A percentile compares a stretch with the other conserved stretches of the same genome.
Evolutionary conservation across 1,284 basidiomycete genomes (phyloP).

Genomic region (Caloboletus firmus): DNA sequence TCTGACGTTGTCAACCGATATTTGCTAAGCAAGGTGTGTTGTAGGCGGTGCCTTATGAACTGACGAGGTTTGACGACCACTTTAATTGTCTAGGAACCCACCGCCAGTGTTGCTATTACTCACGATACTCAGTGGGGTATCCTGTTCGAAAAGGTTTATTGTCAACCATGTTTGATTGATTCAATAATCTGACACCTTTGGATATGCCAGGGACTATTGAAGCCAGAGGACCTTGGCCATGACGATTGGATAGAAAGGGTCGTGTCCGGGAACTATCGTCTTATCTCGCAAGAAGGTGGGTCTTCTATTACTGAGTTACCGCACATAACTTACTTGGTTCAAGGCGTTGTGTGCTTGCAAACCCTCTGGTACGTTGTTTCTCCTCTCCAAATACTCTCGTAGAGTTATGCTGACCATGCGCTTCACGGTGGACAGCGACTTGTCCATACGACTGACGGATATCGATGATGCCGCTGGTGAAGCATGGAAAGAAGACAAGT

Average conservation of each 20-base stretch:
- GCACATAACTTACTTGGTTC: not conserved
- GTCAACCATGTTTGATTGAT: not conserved
- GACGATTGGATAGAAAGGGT: slow-evolving; percentile 3
- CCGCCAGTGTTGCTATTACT: slow-evolving; percentile 10
- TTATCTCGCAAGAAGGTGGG: slow-evolving; percentile 6
- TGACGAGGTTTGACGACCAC: not conserved
- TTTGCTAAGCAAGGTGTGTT: slow-evolving; percentile 12
- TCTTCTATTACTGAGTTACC: not conserved
- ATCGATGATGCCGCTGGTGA: not conserved
- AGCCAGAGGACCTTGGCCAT: slow-evolving; percentile 4
- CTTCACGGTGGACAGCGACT: not conserved
- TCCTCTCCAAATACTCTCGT: not conserved
- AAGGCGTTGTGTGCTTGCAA: slow-evolving; percentile 6
- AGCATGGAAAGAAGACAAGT: slow-evolving; percentile 11
- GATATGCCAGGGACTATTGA: slow-evolving; percentile 2
- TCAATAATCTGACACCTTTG: not conserved
- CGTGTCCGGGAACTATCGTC: slow-evolving; percentile 8
- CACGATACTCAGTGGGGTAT: slow-evolving; percentile 14
- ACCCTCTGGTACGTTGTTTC: slow-evolving; percentile 1
- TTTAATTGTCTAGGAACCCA: slow-evolving; percentile 8
- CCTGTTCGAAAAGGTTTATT: slow-evolving; percentile 7
- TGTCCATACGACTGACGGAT: slow-evolving; percentile 5
- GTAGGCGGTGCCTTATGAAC: no score
- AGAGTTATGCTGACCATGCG: not conserved
- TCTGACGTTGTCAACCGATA: slow-evolving; percentile 18